Conservation (phyloP, 306 rosid genomes). For the Senna siamea region DNA sequence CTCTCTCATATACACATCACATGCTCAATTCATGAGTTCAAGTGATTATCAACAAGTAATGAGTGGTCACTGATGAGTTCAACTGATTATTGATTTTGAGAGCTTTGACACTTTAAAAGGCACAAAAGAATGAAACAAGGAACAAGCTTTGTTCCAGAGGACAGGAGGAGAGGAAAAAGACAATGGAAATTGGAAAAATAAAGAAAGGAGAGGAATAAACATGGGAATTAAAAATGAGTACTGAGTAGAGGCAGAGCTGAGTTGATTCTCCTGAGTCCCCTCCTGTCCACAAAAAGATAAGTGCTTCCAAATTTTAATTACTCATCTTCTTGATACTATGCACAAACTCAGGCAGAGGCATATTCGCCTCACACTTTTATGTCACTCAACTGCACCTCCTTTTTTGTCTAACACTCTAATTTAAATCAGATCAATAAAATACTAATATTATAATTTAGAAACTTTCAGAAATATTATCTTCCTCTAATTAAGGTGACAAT, state of each 20-base stretch:
- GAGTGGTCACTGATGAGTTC: neutral
- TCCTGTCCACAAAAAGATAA: constrained; percentile 11
- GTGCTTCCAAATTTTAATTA: constrained; percentile 1
- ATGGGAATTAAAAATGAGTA: neutral
- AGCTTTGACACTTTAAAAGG: constrained; percentile 40
- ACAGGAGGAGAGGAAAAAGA: neutral
- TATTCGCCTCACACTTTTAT: constrained; percentile 33
- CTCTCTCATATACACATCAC: constrained; percentile 1
- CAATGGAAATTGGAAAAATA: neutral
- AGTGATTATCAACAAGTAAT: too few species aligned
- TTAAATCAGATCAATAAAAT: neutral
- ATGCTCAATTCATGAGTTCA: too few species aligned
- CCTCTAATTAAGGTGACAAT: constrained; percentile 23
- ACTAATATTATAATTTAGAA: constrained; percentile 16
- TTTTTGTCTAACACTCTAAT: neutral
- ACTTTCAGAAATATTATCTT: neutral
- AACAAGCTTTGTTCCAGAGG: constrained; percentile 8
- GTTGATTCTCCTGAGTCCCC: constrained; percentile 34
- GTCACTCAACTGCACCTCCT: neutral
- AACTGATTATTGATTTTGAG: neutral
- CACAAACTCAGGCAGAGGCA: constrained; percentile 11
- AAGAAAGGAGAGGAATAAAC: neutral
- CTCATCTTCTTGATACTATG: neutral
- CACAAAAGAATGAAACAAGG: constrained; percentile 39
- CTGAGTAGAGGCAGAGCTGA: constrained; percentile 25